These are phyloP conservation scores for Dovyalis caffra DNA, from an alignment of 345 rosid genomes.

Conservation along the genomic window DNA sequence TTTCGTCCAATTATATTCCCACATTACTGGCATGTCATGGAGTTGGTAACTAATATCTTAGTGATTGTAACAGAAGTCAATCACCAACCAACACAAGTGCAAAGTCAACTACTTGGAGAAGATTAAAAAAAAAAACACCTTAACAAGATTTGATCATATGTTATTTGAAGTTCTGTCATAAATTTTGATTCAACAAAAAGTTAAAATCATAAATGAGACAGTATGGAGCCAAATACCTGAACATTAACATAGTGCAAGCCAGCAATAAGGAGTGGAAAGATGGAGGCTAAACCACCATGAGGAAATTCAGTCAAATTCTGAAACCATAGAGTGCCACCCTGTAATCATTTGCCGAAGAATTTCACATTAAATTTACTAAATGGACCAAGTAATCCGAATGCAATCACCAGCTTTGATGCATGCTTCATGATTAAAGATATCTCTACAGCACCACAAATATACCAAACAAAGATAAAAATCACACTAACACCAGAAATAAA, in stretches of 20 bases:
- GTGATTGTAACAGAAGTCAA: too few species aligned
- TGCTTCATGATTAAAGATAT: background rate
- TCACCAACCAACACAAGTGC: too few species aligned
- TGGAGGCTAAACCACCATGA: slow-evolving; percentile 56
- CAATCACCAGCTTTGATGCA: background rate
- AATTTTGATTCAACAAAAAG: too few species aligned
- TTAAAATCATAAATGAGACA: too few species aligned
- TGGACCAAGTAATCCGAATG: background rate
- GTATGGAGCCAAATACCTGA: slow-evolving; percentile 48
- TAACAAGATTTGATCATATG: too few species aligned
- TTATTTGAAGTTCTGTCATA: too few species aligned
- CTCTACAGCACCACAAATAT: background rate
- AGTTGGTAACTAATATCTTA: too few species aligned
- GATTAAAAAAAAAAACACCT: too few species aligned
- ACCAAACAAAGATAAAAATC: background rate
- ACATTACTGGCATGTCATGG: too few species aligned
- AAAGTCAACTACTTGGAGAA: too few species aligned
- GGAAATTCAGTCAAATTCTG: slow-evolving; percentile 81
- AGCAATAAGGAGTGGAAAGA: slow-evolving; percentile 73
- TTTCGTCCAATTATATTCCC: too few species aligned
- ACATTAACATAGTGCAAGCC: slow-evolving; percentile 73
- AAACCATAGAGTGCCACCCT: slow-evolving; percentile 98
- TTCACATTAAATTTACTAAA: background rate
- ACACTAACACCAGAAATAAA: background rate
- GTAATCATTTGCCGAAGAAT: slow-evolving; percentile 28